Percentiles rank a stretch among this genome's conserved stretches.
phyloP scores from a whole-genome alignment of 1,284 basidiomycete species.

The Wallemia hederae region DNA sequence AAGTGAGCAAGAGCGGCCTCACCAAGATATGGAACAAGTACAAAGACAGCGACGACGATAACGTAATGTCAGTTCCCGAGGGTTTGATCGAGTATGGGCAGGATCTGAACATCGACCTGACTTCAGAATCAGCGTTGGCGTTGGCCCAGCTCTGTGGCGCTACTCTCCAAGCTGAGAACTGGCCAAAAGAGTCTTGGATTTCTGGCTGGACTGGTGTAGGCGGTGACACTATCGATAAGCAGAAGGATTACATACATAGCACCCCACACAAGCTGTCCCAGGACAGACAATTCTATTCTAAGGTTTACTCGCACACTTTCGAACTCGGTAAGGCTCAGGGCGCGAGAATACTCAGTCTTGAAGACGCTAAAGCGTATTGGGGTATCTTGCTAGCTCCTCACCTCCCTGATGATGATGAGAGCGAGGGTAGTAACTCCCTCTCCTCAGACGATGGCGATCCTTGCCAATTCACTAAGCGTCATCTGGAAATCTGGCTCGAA shows the following conservation, averaged over 20 bases:
- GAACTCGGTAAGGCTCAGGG: conserved; percentile 52
- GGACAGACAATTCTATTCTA: conserved; percentile 46
- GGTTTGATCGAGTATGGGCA: conserved; percentile 43
- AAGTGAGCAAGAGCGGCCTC: conserved; percentile 18
- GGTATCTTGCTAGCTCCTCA: background rate
- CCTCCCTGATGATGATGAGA: background rate
- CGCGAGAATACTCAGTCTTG: conserved; percentile 20
- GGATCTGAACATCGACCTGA: conserved; percentile 35
- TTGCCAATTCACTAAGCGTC: background rate
- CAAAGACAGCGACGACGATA: conserved; percentile 28
- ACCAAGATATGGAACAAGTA: conserved; percentile 41
- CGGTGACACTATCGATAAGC: conserved; percentile 36
- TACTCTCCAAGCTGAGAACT: conserved; percentile 40
- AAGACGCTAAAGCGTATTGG: conserved; percentile 5
- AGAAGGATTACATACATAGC: conserved; percentile 29
- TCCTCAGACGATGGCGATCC: background rate
- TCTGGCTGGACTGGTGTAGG: conserved; percentile 47
- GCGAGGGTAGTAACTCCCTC: background rate
- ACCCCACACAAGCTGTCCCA: conserved; percentile 33
- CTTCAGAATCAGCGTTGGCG: conserved; percentile 44
- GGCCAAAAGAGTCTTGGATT: conserved; percentile 42
- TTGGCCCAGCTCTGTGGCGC: conserved; percentile 34
- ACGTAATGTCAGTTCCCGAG: conserved; percentile 32
- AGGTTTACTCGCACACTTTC: conserved; percentile 70
- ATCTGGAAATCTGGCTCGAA: background rate